These are phyloP conservation scores for Zelonia costaricensis DNA, from an alignment of 208 protist genomes.

Conservation along the genomic window DNA sequence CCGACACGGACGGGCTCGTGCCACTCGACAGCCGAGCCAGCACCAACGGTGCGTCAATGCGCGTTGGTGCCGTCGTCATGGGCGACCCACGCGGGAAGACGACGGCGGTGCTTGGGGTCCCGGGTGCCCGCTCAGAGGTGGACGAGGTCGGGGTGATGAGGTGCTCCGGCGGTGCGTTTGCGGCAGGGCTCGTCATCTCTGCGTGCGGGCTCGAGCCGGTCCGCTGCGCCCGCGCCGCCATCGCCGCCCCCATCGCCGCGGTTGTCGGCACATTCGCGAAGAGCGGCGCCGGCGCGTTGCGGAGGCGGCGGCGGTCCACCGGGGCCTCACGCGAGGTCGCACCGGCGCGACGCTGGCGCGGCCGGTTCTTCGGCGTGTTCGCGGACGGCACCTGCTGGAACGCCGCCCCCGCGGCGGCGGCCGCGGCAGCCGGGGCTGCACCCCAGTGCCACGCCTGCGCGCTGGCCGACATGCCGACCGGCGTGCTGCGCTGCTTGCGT, in stretches of 20 bases:
- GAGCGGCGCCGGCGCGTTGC: constrained; percentile 3
- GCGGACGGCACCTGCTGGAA: too few species aligned
- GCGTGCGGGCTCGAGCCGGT: neutral
- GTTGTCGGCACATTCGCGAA: constrained; percentile 8
- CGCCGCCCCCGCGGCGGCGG: too few species aligned
- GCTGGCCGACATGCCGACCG: constrained; percentile 6
- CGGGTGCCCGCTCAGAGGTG: neutral
- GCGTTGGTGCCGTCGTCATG: neutral
- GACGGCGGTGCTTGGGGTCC: neutral
- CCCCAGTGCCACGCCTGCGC: constrained; percentile 32
- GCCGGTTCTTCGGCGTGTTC: constrained; percentile 3
- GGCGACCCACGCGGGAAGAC: neutral
- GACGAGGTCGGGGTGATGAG: neutral
- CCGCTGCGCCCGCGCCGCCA: neutral
- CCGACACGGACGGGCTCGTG: too few species aligned
- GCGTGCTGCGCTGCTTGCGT: constrained; percentile 9
- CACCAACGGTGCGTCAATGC: too few species aligned
- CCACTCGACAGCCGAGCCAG: too few species aligned
- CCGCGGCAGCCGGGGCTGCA: neutral
- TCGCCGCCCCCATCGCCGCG: constrained; percentile 4
- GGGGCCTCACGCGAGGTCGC: neutral
- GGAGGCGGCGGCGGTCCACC: neutral
- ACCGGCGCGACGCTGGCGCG: constrained; percentile 1
- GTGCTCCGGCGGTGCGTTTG: neutral
- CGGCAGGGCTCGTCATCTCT: neutral